These are phyloP conservation scores for Rhizopogon roseolus DNA, from an alignment of 768 basidiomycete species.

Conservation along the genomic window DNA sequence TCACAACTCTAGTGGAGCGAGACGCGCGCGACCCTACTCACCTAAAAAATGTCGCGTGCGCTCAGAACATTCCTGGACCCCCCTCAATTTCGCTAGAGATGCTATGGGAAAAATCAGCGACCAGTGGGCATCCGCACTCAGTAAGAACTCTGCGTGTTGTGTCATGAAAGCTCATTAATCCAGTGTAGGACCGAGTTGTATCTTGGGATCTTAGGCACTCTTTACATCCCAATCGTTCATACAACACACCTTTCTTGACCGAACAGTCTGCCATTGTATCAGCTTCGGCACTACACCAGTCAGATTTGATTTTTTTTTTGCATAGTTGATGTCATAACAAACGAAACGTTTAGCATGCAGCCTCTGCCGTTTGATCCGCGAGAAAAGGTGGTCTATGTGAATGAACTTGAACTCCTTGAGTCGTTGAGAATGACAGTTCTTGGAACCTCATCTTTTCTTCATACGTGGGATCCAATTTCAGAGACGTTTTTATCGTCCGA, in stretches of 20 bases:
- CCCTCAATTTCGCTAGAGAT: background rate
- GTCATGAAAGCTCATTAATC: background rate
- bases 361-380: constrained; percentile 37
- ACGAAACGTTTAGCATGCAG: constrained; percentile 38
- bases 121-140: constrained; percentile 1
- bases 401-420: constrained; percentile 42
- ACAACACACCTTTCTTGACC: constrained; percentile 57
- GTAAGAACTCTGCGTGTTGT: constrained; percentile 11
- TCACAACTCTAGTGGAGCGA: background rate
- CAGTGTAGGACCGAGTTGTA: constrained; percentile 38
- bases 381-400: constrained; percentile 38
- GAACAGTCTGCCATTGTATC: constrained; percentile 55
- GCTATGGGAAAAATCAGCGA: constrained; percentile 16
- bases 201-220: constrained; percentile 62
- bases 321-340: background rate
- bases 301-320: constrained; percentile 19
- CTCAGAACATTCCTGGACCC: background rate
- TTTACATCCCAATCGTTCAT: constrained; percentile 23
- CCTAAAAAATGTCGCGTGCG: no score
- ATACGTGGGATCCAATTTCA: constrained; percentile 52
- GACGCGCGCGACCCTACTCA: background rate
- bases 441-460: constrained; percentile 64
- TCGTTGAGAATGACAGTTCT: constrained; percentile 54
- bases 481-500: constrained; percentile 55
- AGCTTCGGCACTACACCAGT: constrained; percentile 59